Conservation (phyloP, 257 asterid species). For the Euphrasia confusa region DNA sequence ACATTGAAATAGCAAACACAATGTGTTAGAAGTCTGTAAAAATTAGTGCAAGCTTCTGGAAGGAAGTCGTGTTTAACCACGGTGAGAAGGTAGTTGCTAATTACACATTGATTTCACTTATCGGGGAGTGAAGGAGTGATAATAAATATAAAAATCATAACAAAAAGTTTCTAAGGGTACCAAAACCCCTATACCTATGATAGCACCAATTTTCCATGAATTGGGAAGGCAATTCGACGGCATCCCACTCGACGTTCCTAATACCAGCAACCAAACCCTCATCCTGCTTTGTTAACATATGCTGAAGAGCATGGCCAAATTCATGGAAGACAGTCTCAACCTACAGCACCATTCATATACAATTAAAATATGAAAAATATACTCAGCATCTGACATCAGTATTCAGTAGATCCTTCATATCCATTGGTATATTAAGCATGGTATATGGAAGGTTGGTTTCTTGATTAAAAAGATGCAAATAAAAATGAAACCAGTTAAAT, state of each 20-base stretch:
- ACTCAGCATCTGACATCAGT: constrained; percentile 1
- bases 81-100: constrained; percentile 7
- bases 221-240: constrained; percentile 95
- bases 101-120: background rate
- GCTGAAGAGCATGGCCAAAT: constrained; percentile 99
- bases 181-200: constrained; percentile 59
- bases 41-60: background rate
- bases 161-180: background rate
- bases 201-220: constrained; percentile 99
- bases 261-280: constrained; percentile 99
- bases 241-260: constrained; percentile 94
- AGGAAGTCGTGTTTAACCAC: constrained; percentile 1
- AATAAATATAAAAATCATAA: background rate
- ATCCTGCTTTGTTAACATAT: constrained; percentile 92
- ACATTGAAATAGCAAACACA: background rate
- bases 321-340: constrained; percentile 99
- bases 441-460: constrained; percentile 7
- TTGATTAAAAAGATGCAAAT: background rate
- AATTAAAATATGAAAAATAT: constrained; percentile 14
- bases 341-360: constrained; percentile 38
- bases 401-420: background rate
- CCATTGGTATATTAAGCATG: background rate
- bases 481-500: constrained; percentile 13
- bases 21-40: background rate
- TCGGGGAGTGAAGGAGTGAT: background rate